These are phyloP conservation scores for Saccharomyces kudriavzevii DNA, from an alignment of 805 yeast genomes.

Conservation along the genomic window DNA sequence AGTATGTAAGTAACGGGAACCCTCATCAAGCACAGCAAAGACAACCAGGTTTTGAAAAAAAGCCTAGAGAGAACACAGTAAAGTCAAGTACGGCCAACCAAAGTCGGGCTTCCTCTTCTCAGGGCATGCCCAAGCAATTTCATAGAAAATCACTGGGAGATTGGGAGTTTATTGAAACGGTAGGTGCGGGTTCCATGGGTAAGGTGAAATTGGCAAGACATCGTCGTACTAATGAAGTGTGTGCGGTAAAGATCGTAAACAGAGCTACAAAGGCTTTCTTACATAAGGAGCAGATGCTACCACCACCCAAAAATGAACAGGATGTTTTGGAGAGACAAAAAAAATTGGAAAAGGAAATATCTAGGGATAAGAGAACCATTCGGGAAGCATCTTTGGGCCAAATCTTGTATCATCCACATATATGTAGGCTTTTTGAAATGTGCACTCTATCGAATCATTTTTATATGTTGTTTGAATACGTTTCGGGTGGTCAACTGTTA, in stretches of 20 bases:
- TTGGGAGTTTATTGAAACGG: slow-evolving; percentile 90
- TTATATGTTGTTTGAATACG: slow-evolving; percentile 93
- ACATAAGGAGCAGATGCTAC: slow-evolving; percentile 60
- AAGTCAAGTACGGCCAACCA: slow-evolving; percentile 6
- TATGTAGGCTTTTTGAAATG: slow-evolving; percentile 86
- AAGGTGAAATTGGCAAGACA: slow-evolving; percentile 92
- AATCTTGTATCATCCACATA: slow-evolving; percentile 82
- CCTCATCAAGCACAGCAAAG: not conserved
- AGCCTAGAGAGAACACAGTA: slow-evolving; percentile 14
- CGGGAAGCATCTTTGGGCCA: slow-evolving; percentile 94
- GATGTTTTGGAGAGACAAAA: slow-evolving; percentile 56
- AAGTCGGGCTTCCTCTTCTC: slow-evolving; percentile 2
- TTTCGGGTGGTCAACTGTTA: slow-evolving; percentile 96
- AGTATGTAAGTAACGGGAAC: slow-evolving; percentile 6
- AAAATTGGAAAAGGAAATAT: slow-evolving; percentile 73
- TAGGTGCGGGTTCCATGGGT: slow-evolving; percentile 99
- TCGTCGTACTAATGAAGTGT: slow-evolving; percentile 67
- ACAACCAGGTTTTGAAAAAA: slow-evolving; percentile 1
- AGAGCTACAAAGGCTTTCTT: slow-evolving; percentile 74
- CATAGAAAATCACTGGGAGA: slow-evolving; percentile 89
- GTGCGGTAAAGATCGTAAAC: slow-evolving; percentile 90
- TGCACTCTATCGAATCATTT: slow-evolving; percentile 94
- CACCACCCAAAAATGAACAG: slow-evolving; percentile 52
- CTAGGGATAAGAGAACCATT: slow-evolving; percentile 84
- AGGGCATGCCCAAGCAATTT: slow-evolving; percentile 34